phyloP scores from a whole-genome alignment of 805 yeast species.

The Metschnikowia dekortorum region DNA sequence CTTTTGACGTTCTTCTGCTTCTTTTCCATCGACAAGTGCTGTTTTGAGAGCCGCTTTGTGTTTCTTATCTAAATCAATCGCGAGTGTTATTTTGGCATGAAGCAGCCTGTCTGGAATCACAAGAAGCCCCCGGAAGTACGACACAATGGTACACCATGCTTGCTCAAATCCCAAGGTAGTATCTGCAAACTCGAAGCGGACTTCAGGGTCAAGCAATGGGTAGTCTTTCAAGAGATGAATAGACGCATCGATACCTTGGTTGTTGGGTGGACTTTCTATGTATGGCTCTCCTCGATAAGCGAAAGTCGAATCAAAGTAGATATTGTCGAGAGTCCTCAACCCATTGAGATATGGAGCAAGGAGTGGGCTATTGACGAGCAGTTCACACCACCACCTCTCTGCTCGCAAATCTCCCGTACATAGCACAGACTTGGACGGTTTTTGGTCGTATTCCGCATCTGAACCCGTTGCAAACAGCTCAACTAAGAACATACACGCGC shows the following conservation, averaged over 20 bases:
- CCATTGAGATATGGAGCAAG: constrained; percentile 41
- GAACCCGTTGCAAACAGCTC: constrained; percentile 17
- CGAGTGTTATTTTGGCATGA: constrained; percentile 1
- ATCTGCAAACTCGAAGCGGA: constrained; percentile 40
- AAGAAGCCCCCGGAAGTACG: constrained; percentile 18
- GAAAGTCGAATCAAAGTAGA: constrained; percentile 56
- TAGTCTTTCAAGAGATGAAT: constrained; percentile 35
- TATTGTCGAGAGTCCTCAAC: constrained; percentile 31
- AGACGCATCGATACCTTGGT: constrained; percentile 35
- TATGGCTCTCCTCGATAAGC: constrained; percentile 47
- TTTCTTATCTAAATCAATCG: constrained; percentile 7
- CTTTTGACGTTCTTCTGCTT: not conserved
- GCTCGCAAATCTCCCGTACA: constrained; percentile 58
- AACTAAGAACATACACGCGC: constrained; percentile 51
- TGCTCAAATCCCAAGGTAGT: constrained; percentile 50
- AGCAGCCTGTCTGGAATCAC: constrained; percentile 3
- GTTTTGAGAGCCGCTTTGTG: constrained; percentile 1
- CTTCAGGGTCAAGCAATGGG: constrained; percentile 36
- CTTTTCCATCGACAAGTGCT: not conserved
- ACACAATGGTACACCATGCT: constrained; percentile 39
- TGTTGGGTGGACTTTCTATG: constrained; percentile 40
- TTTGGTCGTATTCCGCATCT: not conserved
- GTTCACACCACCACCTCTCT: constrained; percentile 48
- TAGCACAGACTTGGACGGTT: constrained; percentile 29
- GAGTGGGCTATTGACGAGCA: constrained; percentile 31